phyloP scores from a whole-genome alignment of 495 filamentous ascomycete genomes.

The Penicillium turbatum region DNA sequence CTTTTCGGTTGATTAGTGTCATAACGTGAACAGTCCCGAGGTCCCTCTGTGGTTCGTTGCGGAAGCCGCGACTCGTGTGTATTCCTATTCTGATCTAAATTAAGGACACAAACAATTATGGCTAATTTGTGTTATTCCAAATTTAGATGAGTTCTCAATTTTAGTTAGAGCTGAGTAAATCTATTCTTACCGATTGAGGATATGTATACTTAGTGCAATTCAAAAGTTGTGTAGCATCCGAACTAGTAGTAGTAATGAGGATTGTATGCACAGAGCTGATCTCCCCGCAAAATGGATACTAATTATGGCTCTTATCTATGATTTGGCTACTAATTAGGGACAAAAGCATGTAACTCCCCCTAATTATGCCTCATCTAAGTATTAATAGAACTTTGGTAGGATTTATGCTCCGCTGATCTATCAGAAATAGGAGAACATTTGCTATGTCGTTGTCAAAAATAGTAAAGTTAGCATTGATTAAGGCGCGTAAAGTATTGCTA shows the following conservation, averaged over 20 bases:
- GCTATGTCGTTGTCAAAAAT: background rate
- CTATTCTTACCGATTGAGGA: background rate
- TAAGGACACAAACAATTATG: background rate
- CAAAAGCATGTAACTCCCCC: background rate
- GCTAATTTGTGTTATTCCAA: background rate
- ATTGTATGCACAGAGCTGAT: background rate
- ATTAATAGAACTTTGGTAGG: constrained; percentile 4
- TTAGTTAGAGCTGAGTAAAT: background rate
- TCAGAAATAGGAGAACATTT: background rate
- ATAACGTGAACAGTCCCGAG: too few relatives aligned
- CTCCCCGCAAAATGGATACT: constrained; percentile 2
- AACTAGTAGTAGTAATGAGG: background rate
- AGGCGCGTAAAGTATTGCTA: constrained; percentile 3
- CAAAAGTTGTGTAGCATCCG: background rate
- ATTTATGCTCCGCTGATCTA: background rate
- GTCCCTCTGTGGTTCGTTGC: background rate
- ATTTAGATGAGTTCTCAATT: background rate
- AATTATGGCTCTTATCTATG: background rate
- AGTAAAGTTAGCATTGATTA: background rate
- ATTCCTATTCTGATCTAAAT: background rate
- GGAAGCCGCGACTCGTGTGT: background rate
- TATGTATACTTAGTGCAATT: background rate
- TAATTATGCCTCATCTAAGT: constrained; percentile 1
- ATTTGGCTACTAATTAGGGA: constrained; percentile 1
- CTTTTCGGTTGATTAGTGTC: background rate